phyloP scores from a whole-genome alignment of 2,329 filamentous ascomycete genomes.

The Torrubiellomyces zombiae region DNA sequence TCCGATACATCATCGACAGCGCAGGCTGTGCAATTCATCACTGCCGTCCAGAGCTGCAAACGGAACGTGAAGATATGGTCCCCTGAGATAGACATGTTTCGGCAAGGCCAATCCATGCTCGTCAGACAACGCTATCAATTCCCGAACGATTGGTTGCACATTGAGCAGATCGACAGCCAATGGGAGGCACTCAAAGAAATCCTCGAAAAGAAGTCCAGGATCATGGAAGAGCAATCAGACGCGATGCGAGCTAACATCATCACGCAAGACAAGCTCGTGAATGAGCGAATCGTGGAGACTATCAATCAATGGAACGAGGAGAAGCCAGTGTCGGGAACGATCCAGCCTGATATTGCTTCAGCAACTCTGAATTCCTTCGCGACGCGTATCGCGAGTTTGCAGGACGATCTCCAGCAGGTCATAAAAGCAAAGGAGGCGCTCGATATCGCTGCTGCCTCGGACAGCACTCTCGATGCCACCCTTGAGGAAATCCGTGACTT shows the following conservation, averaged over 20 bases:
- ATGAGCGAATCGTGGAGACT: constrained; percentile 73
- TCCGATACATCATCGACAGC: constrained; percentile 90
- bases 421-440: constrained; percentile 93
- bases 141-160: constrained; percentile 82
- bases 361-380: constrained; percentile 72
- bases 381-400: constrained; percentile 64
- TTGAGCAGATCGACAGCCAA: constrained; percentile 90
- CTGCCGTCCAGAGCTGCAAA: constrained; percentile 90
- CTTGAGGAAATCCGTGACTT: constrained; percentile 97
- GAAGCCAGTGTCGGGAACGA: constrained; percentile 89
- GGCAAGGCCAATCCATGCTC: constrained; percentile 85
- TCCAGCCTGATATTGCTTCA: constrained; percentile 77
- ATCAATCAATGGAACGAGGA: constrained; percentile 84
- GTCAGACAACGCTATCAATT: constrained; percentile 88
- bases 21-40: constrained; percentile 96
- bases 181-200: constrained; percentile 92
- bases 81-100: constrained; percentile 88
- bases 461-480: constrained; percentile 69
- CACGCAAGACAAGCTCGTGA: constrained; percentile 83
- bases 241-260: constrained; percentile 86
- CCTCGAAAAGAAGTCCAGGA: constrained; percentile 78
- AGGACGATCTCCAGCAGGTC: constrained; percentile 83
- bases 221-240: constrained; percentile 92
- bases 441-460: constrained; percentile 64
- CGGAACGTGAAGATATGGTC: constrained; percentile 88